Base-by-base conservation (phyloP, 2,329 filamentous ascomycete genomes). In the Fonsecaea pedrosoi region DNA sequence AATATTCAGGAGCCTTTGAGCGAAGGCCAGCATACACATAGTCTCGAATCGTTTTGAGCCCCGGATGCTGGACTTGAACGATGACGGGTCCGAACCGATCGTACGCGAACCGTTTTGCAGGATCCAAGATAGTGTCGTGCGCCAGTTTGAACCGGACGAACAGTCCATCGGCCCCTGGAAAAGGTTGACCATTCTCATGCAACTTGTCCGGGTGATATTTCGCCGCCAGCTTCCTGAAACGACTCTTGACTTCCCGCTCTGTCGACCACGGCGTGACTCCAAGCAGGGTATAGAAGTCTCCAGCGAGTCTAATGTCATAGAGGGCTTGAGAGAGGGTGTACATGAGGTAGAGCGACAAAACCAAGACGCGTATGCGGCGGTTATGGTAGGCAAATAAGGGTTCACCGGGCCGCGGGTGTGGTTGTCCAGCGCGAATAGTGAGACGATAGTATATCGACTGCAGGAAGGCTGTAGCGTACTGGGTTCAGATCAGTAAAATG, bases 241-340 rank as follows among this genome's bases (percentile, higher is more conserved):
- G 88, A 25, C 90, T 90, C 79, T 96, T 95, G 76, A 99, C 86
- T 12, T 90, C 88, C 73, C 87, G 87, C 61, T 96, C 92, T 10
- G 91, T 90, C 64, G 85, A 78, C 63, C 67, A 65, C 42, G 89
- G 83, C 12, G 89, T 82, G 0, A 97, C 86, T 40, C 88, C 88
- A 0, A 99, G 86, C 70, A 90, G 86, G 55, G 86, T 83, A 81
- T 97, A 98, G 81, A 91, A 97, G 78, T 92, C 89, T 18, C 90
- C 88, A 1, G 84, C 82, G 54, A 85, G 82, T 69, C 87, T 90
- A 34, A 97, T 84, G 70, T 92, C 88, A 81, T 91, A 88, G 83
- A 96, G 92, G 74, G 92, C 90, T 81, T 98, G 94, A 81, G 94
- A 95, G 74, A 98, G 88, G 55, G 93, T 97, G 83, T 97, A 97